Base-by-base conservation (phyloP, 768 basidiomycete genomes). In the Lactarius akahatsu region DNA sequence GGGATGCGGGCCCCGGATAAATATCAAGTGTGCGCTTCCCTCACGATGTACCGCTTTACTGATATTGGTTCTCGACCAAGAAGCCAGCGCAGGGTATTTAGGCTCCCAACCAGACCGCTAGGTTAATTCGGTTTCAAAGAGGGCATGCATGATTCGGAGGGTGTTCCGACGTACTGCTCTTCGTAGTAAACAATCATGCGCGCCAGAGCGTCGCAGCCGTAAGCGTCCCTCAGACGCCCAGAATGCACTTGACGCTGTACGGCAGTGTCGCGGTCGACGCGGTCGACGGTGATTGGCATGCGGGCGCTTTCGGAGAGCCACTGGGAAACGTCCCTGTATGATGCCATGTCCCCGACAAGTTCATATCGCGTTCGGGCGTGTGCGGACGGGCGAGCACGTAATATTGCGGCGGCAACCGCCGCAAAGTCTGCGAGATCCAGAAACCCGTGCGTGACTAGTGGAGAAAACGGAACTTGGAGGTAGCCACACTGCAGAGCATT, bases 321-420 rank as follows among this genome's bases (percentile, higher is more conserved):
- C 59, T 72, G 57, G 8, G 74, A 73, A 55, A 78, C 73, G 54
- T 74, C 72, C 32, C 64, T 67, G 36, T 74, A 75, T 8, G 74
- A 71, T n/a, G 70, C 69, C 59, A 77, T 75, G 60, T 74, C 67
- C 11, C 76, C 75, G 9, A 76, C 72, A 20, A 78, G 72, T 63
- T 78, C 77, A 67, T 78, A 78, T n/a, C 73, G 68, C 18, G 77
- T 77, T 55, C 70, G 73, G 59, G 74, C 72, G 66, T 78, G 78
- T 36, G 65, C 63, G 18, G 67, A 67, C 5, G 76, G 73, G 15
- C 66, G 69, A 43, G 73, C 69, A 26, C 74, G 71, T 38, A 78
- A 65, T 59, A 78, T 74, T 16, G 71, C 66, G 4, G 69, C 70
- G 5, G 74, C 73, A 52, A 74, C 72, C 4, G 70, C 69, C 2